phyloP scores from a whole-genome alignment of 176 grass and related monocot species.

The Bromus sterilis region DNA sequence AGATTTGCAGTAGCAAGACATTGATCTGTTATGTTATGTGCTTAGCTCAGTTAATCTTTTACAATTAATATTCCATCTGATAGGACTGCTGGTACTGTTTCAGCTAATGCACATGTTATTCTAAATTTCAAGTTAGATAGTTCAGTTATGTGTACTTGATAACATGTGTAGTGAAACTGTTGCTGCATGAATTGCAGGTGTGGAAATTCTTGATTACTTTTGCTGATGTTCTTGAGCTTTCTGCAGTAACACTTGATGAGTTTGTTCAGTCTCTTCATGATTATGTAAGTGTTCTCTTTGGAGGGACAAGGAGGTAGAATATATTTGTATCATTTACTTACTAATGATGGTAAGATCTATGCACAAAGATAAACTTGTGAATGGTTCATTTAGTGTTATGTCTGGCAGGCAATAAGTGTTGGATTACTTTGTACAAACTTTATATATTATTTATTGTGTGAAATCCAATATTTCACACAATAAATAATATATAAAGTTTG shows the following conservation, averaged over 20 bases:
- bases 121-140: not conserved
- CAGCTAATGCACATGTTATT: conserved; percentile 1
- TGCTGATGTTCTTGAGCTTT: conserved; percentile 83
- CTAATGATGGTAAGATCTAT: not conserved
- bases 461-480: not conserved
- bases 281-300: conserved; percentile 67
- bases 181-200: conserved; percentile 52
- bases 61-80: not conserved
- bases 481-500: no score
- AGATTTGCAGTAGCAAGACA: not conserved
- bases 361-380: not conserved
- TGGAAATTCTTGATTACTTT: conserved; percentile 98
- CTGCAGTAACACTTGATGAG: conserved; percentile 88
- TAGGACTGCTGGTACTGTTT: not conserved
- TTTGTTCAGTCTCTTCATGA: conserved; percentile 98
- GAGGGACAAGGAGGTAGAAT: not conserved
- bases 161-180: conserved; percentile 13
- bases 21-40: not conserved
- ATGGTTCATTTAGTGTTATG: conserved; percentile 5
- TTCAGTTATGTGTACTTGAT: conserved; percentile 1
- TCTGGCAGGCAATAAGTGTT: not conserved
- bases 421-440: not conserved
- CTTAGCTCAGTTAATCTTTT: not conserved
- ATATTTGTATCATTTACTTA: not conserved
- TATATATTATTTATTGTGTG: not conserved